Evolutionary conservation across 2,329 filamentous ascomycete species (phyloP).

Genomic region (Microcyclosporella mali): DNA sequence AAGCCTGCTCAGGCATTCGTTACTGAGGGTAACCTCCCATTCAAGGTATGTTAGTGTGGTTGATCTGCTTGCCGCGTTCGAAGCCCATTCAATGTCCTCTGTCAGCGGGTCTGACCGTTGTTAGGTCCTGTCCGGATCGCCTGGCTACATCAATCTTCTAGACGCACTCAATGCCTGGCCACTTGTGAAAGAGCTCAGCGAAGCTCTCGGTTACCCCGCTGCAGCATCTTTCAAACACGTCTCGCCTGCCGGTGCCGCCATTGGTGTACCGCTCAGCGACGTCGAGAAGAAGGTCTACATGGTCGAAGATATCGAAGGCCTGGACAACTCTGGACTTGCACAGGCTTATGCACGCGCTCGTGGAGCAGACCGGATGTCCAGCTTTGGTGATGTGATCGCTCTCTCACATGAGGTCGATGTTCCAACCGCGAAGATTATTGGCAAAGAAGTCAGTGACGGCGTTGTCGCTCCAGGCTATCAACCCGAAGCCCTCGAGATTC

Average conservation of each 20-base stretch:
- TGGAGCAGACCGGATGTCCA: conserved; percentile 96
- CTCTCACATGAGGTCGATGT: conserved; percentile 86
- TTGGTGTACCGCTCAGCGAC: conserved; percentile 77
- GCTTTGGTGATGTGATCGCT: conserved; percentile 94
- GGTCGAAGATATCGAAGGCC: conserved; percentile 86
- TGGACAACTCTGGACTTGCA: conserved; percentile 78
- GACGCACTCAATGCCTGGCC: conserved; percentile 97
- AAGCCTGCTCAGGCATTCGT: conserved; percentile 87
- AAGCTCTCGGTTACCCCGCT: conserved; percentile 78
- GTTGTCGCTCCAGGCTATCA: conserved; percentile 87
- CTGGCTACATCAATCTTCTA: conserved; percentile 95
- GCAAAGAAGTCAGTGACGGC: conserved; percentile 94
- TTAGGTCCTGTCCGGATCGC: conserved; percentile 69
- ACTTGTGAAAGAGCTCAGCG: conserved; percentile 90
- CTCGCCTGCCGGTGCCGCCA: conserved; percentile 90
- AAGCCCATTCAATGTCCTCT: no score
- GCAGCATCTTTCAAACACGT: conserved; percentile 99
- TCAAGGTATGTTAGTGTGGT: conserved; percentile 51
- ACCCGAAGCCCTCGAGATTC: conserved; percentile 76
- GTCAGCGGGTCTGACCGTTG: no score
- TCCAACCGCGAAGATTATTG: conserved; percentile 93
- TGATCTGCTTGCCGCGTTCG: no score
- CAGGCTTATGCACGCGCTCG: conserved; percentile 94
- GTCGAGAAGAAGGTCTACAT: conserved; percentile 97
- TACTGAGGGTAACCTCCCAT: conserved; percentile 69